Evolutionary conservation across 2,329 filamentous ascomycete species (phyloP), one percentile per base, ranked within the genome.

Genomic region (Bipolaris sorokiniana): DNA sequence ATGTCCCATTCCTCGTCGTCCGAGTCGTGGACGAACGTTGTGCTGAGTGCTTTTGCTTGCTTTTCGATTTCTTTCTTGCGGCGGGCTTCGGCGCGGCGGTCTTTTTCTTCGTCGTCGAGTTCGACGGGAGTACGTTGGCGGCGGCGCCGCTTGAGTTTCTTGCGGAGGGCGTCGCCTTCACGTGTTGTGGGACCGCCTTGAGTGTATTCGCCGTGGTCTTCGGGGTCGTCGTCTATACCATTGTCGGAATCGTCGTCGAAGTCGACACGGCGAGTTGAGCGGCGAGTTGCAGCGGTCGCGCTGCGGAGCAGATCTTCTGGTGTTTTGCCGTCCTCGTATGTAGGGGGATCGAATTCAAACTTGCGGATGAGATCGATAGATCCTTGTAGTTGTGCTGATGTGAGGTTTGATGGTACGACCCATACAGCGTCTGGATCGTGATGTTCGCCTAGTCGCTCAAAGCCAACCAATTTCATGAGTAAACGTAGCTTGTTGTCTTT

Each of bases 1-100:
- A 84, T 87, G 69, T 97, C 92, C 61, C 85, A 88, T 63, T 96
- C 92, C 65, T 97, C 92, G 51, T 98, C 95, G 72, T 98, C 95
- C 64, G 90, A 92, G 36, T 89, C 88, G 56, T 89, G 86, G 48
- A 99, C 90, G 68, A 88, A 94, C 37, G 94, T 78, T 22, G 88
- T 88, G 68, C 90, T 96, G 81, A 97, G 98, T 78, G 95, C 90
- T 72, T 89, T 90, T 31, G 82, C 81, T 47, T 87, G 83, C 76
- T 92, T 92, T 69, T 93, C 91, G n/a, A 85, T 79, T 64, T 96
- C 88, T 64, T 86, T 89, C 50, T 88, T 82, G 51, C 86, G 83
- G 36, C 88, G 83, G 52, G 82, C 84, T 11, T 83, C 82, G 11
- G 87, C 86, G 54, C 84, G 84, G 63, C 86, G 86, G 31, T 84